These are phyloP conservation scores for Coelastrella sp. DNA, from an alignment of 139 green algal genomes.

Conservation along the genomic window DNA sequence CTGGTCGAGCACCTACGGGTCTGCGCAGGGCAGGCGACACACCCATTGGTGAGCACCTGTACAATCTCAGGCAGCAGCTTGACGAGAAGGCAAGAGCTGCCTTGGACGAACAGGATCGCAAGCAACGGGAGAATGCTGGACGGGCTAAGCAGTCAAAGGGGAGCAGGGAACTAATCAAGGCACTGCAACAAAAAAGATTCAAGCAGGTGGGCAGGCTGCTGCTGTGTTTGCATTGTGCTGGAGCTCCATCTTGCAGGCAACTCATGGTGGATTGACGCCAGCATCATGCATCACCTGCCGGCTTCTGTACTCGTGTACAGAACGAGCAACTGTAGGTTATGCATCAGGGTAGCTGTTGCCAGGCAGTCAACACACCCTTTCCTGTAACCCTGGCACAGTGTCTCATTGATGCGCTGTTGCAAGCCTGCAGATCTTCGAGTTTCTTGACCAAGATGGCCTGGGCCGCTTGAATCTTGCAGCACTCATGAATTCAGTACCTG, in stretches of 20 bases:
- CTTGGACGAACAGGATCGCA: slow-evolving; percentile 23
- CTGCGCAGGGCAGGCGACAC: slow-evolving; percentile 55
- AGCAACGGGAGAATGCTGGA: slow-evolving; percentile 28
- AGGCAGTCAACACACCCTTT: too few relatives aligned
- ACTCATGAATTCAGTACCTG: slow-evolving; percentile 49
- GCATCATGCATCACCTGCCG: not conserved
- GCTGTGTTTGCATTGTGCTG: not conserved
- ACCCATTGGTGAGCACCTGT: slow-evolving; percentile 81
- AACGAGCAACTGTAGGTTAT: not conserved
- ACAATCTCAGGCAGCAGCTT: slow-evolving; percentile 65
- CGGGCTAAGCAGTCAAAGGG: slow-evolving; percentile 5
- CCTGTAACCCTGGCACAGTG: not conserved
- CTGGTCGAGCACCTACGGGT: slow-evolving; percentile 55
- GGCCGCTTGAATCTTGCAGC: slow-evolving; percentile 61
- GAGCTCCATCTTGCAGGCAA: not conserved
- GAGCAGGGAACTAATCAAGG: slow-evolving; percentile 68
- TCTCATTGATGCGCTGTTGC: not conserved
- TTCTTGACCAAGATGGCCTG: slow-evolving; percentile 63
- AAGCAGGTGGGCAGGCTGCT: slow-evolving; percentile 43
- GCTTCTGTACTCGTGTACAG: not conserved
- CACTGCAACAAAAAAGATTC: slow-evolving; percentile 81
- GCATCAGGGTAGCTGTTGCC: too few relatives aligned
- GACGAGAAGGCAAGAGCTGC: slow-evolving; percentile 5
- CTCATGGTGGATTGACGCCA: not conserved
- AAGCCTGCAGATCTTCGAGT: slow-evolving; percentile 78